Base-by-base conservation (phyloP, 208 protist species). In the Herpetomonas tarakana region DNA sequence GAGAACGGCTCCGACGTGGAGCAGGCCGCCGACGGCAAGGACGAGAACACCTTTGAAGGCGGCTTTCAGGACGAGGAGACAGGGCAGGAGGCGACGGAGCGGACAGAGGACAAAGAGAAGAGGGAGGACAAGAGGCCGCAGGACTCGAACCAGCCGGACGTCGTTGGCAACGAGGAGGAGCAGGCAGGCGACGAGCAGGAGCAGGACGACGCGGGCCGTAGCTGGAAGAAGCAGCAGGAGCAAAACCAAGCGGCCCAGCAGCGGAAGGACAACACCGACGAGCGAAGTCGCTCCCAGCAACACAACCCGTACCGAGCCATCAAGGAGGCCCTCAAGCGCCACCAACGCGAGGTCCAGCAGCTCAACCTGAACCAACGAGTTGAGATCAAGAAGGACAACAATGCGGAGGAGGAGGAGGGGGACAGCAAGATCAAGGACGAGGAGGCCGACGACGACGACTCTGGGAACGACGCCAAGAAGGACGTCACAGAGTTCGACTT, bases 271-370 rank as follows among this genome's bases (percentile, higher is more conserved):
- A 93, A 87, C 66, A 85, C 72, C 22, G 44, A 49, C 19, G 85
- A 86, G 66, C 74, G 76, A 52, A 92, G 76, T 26, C 81, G 76
- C 52, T 86, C 76, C 6, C 68, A 56, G 51, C 77, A 78, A 62
- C 76, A 79, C 59, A 96, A 92, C 57, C 92, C 79, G 29, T 94
- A 93, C 68, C 73, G 74, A 6, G 82, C 87, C 2, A 81, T 95
- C 26, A 96, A 96, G 70, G 91, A 96, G 60, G 86, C 90, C 12
- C 53, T 96, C 39, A 74, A 94, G 71, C 82, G 86, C 11, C 87
- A 93, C 68, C 69, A 89, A 35, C 82, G 76, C 14, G 74, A 88
- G 44, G 59, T 68, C 27, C 86, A 96, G 74, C 86, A 92, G 74
- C 74, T 94, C 7, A 83, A 91, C 62, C 77, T 93, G 16, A 83